Evolutionary conservation across 2,329 filamentous ascomycete species (phyloP), one percentile per base, ranked within the genome.

Genomic region (Chaetomiaceae sp.): DNA sequence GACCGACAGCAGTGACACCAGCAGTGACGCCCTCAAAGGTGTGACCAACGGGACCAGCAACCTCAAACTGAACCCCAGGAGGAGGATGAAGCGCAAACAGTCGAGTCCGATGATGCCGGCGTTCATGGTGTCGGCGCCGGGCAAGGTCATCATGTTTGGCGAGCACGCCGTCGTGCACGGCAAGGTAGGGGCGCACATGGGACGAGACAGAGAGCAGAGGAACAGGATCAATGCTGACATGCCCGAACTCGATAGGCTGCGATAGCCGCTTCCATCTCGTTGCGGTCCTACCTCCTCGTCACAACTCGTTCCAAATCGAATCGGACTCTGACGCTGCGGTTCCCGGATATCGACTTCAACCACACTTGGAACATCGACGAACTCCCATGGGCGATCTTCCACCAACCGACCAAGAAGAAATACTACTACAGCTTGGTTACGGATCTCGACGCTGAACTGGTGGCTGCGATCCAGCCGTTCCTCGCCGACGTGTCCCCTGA

Each of bases 111-210:
- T 85, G 81, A 82, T 93, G 71, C 91, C 92, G 38, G 76, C 91
- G 55, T 99, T 99, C 67, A 96, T 99, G 88, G 91, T 97, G 51
- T 97, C 93, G 14, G 92, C 95, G 2, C 93, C 93, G 0, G 95
- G 92, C 57, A 99, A 99, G 69, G 93, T 96, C 65, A 99, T 99
- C 67, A 89, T 97, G 47, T 97, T 92, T 71, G 93, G 93, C 59
- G 93, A 99, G 69, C 93, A 99, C 73, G 87, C 93, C 2, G 93
- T 97, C n/a, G 93, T 99, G 17, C 83, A 99, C 65, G 91, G 91
- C 65, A 97, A 96, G 81, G 87, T 88, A 72, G 50, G 71, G 61
- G 53, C 33, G 33, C 8, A 12, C 39, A n/a, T 10, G 27, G 23
- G 25, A 19, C 10, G 19, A 30, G 14, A 13, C 8, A 20, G 13